A percentile compares a stretch with the other conserved stretches of the same genome.
Conservation (phyloP, 345 rosid genomes). For the Rubroshorea leprosula region DNA sequence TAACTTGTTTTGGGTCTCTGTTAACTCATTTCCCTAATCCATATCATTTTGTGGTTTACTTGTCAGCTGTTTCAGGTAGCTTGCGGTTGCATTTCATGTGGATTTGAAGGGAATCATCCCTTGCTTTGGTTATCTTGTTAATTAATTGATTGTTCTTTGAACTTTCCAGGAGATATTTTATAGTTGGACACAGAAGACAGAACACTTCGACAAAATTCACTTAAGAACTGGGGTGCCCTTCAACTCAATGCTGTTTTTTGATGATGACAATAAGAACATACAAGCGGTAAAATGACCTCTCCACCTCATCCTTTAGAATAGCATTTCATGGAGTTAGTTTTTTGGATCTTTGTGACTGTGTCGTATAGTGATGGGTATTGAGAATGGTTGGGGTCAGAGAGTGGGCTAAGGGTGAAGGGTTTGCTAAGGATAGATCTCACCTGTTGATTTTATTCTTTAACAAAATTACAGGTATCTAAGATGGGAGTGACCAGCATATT, state of each 20-base stretch:
- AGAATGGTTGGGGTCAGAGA: no score
- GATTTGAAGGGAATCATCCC: background rate
- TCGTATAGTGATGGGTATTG: no score
- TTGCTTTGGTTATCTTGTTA: background rate
- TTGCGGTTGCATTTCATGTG: background rate
- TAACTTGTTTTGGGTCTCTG: no score
- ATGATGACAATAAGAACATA: constrained; percentile 72
- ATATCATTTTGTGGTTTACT: no score
- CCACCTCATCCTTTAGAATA: background rate
- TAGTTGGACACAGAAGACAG: constrained; percentile 73
- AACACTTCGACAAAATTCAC: constrained; percentile 77
- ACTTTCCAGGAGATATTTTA: constrained; percentile 63
- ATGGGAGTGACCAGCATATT: constrained; percentile 75
- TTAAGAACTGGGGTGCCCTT: constrained; percentile 62
- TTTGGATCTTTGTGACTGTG: no score
- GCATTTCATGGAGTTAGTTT: background rate
- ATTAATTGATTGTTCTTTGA: constrained; percentile 8
- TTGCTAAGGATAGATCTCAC: background rate
- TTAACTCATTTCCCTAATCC: no score
- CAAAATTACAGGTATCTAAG: constrained; percentile 47
- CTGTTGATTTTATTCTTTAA: background rate
- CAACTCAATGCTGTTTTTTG: constrained; percentile 70
- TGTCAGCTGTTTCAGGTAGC: background rate
- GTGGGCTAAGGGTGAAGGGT: no score
- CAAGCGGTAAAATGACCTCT: constrained; percentile 35